Evolutionary conservation across 2,329 filamentous ascomycete genomes (phyloP), one percentile per base, ranked within the genome.

Genomic region (Pezicula neosporulosa): DNA sequence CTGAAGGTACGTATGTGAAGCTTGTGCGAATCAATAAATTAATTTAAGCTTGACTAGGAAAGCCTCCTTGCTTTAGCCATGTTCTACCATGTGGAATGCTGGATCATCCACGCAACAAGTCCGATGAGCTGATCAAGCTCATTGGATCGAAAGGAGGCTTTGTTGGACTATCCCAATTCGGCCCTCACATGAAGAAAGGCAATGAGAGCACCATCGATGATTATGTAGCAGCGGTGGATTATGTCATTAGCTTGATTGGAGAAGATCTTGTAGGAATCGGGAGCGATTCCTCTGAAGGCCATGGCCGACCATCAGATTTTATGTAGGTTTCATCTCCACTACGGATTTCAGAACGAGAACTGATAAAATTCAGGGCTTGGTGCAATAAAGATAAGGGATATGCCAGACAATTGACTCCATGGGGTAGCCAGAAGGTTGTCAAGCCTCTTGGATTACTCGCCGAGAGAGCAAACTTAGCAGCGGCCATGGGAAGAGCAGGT

Each of bases 181-280:
- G 68, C 2, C 69, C 68, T 13, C 68, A 72, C 53, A 71, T 71
- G 69, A 56, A 56, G 37, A 68, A 67, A 46, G 69, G 67, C 3
- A 71, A 72, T 54, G 69, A 72, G 46, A 70, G 65, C 58, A 71
- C 68, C 1, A 64, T 72, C n/a, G 68, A 71, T 38, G 69, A 72
- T 56, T 72, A 71, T 48, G 69, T 71, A 16, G 65, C 66, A n/a
- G 68, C 68, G 1, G 53, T 72, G 6, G 70, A 42, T 52, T 8
- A 70, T 66, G 8, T 75, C 72, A 52, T 77, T 72, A 35, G 75
- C 73, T 56, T 77, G 72, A 3, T 74, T 72, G 6, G 65, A 66
- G 55, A 68, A 70, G 36, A 75, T 61, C 54, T 72, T 65, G 54
- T 63, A 58, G 24, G 66, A 64, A 61, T 72, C 30, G 70, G 69